These are phyloP conservation scores for Reutealis trisperma DNA, from an alignment of 345 rosid species.

Conservation along the genomic window DNA sequence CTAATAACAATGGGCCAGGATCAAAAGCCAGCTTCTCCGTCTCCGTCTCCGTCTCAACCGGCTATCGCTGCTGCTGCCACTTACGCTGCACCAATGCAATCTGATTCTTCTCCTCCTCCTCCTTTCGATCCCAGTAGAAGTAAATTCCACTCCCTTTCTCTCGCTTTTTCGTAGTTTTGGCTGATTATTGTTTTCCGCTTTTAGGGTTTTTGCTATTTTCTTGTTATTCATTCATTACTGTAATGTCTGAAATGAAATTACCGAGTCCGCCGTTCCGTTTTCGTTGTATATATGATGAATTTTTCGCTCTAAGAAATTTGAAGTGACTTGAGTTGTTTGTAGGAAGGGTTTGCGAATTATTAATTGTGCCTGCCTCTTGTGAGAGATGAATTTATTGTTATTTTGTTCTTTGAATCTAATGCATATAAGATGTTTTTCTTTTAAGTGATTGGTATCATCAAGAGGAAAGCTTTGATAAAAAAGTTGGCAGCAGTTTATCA, in stretches of 20 bases:
- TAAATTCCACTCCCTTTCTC: conserved; percentile 33
- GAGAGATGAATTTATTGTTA: neutral
- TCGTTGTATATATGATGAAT: neutral
- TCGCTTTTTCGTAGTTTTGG: neutral
- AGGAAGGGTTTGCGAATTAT: neutral
- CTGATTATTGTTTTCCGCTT: neutral
- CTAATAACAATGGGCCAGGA: neutral
- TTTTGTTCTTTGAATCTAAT: neutral
- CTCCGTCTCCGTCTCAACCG: neutral
- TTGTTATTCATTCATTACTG: neutral
- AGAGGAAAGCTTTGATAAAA: conserved; percentile 89
- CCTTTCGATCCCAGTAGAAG: conserved; percentile 87
- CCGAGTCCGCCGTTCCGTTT: neutral
- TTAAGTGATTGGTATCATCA: conserved; percentile 91
- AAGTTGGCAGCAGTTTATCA: conserved; percentile 88
- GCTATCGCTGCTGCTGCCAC: neutral
- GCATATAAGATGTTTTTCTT: neutral
- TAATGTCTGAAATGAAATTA: neutral
- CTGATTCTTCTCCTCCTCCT: conserved; percentile 30
- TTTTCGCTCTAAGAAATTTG: neutral
- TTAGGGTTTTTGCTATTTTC: neutral
- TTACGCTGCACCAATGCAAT: neutral
- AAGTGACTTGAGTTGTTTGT: neutral
- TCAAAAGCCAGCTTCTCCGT: neutral
- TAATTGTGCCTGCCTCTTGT: neutral